Percentiles rank a stretch among this genome's conserved stretches.
These are phyloP conservation scores for Apiotrichum akiyoshidainum DNA, from an alignment of 1,284 basidiomycete genomes.

Conservation along the genomic window DNA sequence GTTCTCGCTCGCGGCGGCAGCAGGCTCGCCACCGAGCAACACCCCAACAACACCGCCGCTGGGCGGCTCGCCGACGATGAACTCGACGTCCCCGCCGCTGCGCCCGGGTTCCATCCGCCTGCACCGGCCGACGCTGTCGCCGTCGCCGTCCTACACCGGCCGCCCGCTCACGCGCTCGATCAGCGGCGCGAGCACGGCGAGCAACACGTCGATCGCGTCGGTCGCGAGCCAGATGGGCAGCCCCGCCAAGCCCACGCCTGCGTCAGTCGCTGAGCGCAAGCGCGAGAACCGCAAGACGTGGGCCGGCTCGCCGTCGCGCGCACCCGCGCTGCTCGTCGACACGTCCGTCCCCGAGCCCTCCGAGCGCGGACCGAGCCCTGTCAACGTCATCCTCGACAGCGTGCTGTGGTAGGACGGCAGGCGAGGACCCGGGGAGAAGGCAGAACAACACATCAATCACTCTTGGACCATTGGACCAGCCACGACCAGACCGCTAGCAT, in stretches of 20 bases:
- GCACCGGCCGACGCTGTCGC: conserved; percentile 1
- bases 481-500: too few relatives aligned
- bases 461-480: too few relatives aligned
- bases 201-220: not conserved
- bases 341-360: too few relatives aligned
- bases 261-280: not conserved
- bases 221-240: not conserved
- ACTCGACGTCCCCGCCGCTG: not conserved
- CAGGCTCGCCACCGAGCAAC: too few relatives aligned
- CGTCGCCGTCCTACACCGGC: not conserved
- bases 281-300: not conserved
- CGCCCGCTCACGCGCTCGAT: not conserved
- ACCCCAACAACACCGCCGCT: not conserved
- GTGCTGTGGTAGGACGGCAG: conserved; percentile 8
- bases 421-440: too few relatives aligned
- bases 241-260: not conserved
- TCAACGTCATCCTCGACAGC: conserved; percentile 1
- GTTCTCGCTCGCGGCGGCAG: not conserved
- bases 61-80: not conserved
- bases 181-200: not conserved
- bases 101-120: conserved; percentile 2
- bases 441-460: too few relatives aligned
- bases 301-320: not conserved
- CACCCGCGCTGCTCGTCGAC: not conserved
- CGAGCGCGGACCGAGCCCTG: not conserved